Evolutionary conservation across 73 alveolate species (phyloP).

Genomic region (Effrenium voratum): DNA sequence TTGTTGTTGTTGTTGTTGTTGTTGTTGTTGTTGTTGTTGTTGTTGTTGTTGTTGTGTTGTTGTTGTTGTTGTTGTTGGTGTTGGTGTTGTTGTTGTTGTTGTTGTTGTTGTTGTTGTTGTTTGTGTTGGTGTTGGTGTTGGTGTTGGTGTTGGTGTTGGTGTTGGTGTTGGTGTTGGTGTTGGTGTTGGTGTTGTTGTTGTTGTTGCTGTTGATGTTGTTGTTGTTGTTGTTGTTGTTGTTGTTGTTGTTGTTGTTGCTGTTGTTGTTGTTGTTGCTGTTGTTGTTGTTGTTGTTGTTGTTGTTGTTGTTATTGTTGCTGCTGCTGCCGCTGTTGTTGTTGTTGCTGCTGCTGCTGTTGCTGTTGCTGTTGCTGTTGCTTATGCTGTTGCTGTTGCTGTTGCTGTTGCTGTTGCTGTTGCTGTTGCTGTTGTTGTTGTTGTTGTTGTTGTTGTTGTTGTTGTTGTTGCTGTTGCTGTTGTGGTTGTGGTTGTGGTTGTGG

Average conservation of each 20-base stretch:
- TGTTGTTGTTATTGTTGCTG: neutral
- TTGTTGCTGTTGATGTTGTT: neutral
- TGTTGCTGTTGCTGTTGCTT: neutral
- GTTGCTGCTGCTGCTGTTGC: neutral
- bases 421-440: neutral
- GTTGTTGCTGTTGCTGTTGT: neutral
- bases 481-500: neutral
- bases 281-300: slow-evolving; percentile 5
- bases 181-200: too few species aligned
- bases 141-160: too few species aligned
- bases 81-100: too few species aligned
- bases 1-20: too few species aligned
- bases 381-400: neutral
- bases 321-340: neutral
- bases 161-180: too few species aligned
- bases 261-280: slow-evolving; percentile 9
- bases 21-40: too few species aligned
- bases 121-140: too few species aligned
- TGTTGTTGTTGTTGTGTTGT: too few species aligned
- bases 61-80: too few species aligned
- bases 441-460: neutral
- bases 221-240: neutral
- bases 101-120: too few species aligned
- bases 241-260: neutral
- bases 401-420: neutral